Evolutionary conservation across 208 protist species (phyloP).

Genomic region (Borovskyia barvae): DNA sequence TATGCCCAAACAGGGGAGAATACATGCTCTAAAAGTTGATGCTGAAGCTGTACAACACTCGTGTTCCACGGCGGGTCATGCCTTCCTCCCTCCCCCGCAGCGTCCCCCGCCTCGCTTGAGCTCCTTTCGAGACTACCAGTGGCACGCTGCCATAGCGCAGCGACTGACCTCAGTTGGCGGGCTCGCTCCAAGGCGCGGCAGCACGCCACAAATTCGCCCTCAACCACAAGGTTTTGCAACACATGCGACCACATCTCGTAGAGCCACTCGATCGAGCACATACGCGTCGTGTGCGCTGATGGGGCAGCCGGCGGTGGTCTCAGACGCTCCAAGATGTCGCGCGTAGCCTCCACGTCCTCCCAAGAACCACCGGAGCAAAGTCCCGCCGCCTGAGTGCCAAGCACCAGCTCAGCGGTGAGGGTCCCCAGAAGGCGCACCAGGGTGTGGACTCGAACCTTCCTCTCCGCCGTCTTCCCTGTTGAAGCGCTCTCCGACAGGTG

Average conservation of each 20-base stretch:
- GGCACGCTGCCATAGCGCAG: background rate
- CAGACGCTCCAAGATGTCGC: too few species aligned
- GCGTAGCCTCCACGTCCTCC: too few species aligned
- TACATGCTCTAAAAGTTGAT: slow-evolving; percentile 1
- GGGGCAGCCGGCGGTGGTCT: too few species aligned
- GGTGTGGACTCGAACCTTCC: background rate
- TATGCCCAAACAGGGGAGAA: slow-evolving; percentile 9
- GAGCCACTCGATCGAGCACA: background rate
- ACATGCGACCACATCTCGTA: slow-evolving; percentile 6
- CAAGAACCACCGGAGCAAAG: too few species aligned
- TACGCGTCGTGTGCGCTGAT: too few species aligned
- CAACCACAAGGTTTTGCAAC: slow-evolving; percentile 2
- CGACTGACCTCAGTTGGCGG: background rate
- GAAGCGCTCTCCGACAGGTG: background rate
- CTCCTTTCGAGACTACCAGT: too few species aligned
- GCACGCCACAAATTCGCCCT: background rate
- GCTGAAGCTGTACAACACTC: slow-evolving; percentile 1
- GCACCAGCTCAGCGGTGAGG: background rate
- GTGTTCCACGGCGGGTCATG: background rate
- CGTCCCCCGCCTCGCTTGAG: too few species aligned
- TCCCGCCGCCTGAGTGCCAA: too few species aligned
- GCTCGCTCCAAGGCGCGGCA: background rate
- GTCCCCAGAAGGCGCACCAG: background rate
- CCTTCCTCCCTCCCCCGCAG: background rate
- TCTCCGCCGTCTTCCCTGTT: background rate